phyloP scores from a whole-genome alignment of 2,329 filamentous ascomycete species.

The Sporothrix euskadiensis region DNA sequence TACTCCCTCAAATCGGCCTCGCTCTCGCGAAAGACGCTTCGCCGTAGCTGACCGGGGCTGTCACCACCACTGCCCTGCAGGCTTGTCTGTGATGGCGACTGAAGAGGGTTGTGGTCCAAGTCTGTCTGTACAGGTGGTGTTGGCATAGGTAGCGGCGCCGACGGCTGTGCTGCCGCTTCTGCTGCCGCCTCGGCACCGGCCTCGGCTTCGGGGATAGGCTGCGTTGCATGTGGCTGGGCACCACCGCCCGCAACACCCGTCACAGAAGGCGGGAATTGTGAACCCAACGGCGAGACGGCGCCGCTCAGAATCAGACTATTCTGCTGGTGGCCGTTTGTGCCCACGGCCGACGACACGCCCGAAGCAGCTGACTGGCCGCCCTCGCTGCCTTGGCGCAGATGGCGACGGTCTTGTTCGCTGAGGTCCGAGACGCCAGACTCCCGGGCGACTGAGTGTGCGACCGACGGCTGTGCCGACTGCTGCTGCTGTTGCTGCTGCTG shows the following conservation, averaged over 20 bases:
- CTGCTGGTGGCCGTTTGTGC: neutral
- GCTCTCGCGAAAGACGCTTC: constrained; percentile 24
- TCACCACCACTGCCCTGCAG: neutral
- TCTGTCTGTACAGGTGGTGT: neutral
- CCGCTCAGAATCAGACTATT: neutral
- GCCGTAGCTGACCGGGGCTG: constrained; percentile 14
- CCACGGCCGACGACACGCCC: constrained; percentile 26
- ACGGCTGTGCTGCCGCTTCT: constrained; percentile 13
- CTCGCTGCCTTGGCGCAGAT: constrained; percentile 47
- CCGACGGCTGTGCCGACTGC: constrained; percentile 9
- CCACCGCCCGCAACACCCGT: neutral
- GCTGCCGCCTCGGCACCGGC: constrained; percentile 22
- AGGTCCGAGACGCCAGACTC: constrained; percentile 46
- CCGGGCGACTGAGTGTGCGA: constrained; percentile 31
- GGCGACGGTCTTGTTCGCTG: constrained; percentile 45
- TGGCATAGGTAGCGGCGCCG: neutral
- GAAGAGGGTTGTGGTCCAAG: neutral
- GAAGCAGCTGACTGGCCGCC: constrained; percentile 40
- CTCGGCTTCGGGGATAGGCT: constrained; percentile 23
- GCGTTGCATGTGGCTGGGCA: neutral
- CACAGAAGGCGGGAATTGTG: neutral
- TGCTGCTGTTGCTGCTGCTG: neutral
- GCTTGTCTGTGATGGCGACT: constrained; percentile 10
- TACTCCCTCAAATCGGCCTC: constrained; percentile 19
- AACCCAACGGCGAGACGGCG: constrained; percentile 25